Percentiles rank a stretch among this genome's conserved stretches.
These are phyloP conservation scores for Trichoderma brevicompactum DNA, from an alignment of 2,329 filamentous ascomycete genomes.

Conservation along the genomic window DNA sequence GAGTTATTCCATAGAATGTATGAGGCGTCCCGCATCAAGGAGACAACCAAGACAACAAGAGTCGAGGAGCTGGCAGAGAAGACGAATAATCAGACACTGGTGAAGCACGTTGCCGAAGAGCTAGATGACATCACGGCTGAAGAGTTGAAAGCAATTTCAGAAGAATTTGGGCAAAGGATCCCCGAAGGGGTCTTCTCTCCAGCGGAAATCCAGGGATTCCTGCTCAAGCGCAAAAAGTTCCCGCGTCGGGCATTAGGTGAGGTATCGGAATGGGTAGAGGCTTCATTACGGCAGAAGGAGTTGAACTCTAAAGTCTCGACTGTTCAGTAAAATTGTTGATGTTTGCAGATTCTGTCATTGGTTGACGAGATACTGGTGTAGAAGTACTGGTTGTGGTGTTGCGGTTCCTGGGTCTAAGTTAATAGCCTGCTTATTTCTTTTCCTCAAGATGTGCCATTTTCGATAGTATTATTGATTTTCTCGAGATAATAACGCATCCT, in stretches of 20 bases:
- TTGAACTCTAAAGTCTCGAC: conserved; percentile 52
- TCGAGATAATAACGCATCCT: not conserved
- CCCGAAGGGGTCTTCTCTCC: conserved; percentile 59
- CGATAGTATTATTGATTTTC: not conserved
- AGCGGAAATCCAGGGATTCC: conserved; percentile 67
- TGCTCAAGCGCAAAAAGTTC: conserved; percentile 65
- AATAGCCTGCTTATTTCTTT: not conserved
- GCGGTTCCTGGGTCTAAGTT: not conserved
- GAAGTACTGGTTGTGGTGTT: not conserved
- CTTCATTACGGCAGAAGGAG: conserved; percentile 55
- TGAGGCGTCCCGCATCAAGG: conserved; percentile 44
- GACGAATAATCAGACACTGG: not conserved
- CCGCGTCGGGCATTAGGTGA: conserved; percentile 60
- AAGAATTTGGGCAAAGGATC: conserved; percentile 57
- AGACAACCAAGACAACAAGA: conserved; percentile 17
- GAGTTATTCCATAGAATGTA: conserved; percentile 68
- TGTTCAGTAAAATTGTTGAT: conserved; percentile 46
- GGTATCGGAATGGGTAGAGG: conserved; percentile 58
- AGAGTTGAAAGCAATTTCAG: conserved; percentile 52
- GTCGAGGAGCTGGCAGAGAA: not conserved
- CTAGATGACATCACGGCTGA: conserved; percentile 33
- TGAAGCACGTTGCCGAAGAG: conserved; percentile 25
- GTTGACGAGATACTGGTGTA: too few species aligned
- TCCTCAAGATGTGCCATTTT: not conserved
- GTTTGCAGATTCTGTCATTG: not conserved